Conservation (phyloP, 2,329 filamentous ascomycete genomes). For the Monilinia aucupariae region DNA sequence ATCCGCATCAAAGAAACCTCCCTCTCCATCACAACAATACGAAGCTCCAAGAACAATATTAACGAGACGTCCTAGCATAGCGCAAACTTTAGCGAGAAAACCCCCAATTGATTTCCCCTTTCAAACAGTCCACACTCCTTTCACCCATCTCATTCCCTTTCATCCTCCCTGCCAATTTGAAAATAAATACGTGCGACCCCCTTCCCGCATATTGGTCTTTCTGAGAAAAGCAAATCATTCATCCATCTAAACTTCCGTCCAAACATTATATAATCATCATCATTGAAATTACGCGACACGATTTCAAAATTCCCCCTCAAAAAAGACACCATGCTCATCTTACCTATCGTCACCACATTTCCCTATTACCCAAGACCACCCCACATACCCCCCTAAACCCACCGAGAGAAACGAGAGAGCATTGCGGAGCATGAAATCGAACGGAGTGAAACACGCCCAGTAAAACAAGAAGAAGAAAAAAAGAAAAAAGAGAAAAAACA, state of each 20-base stretch:
- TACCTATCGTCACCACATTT: neutral
- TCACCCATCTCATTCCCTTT: neutral
- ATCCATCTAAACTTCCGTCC: no score
- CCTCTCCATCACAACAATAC: neutral
- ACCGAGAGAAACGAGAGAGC: no score
- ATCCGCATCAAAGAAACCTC: neutral
- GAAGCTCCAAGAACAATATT: slow-evolving; percentile 2
- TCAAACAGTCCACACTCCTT: neutral
- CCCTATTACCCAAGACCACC: slow-evolving; percentile 6
- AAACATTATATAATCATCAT: neutral
- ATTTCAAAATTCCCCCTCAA: no score
- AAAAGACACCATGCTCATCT: neutral
- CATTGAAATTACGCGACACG: neutral
- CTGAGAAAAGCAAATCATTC: neutral
- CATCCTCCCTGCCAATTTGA: neutral
- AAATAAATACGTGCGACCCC: no score
- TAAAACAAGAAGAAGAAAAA: no score
- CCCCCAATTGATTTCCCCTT: no score
- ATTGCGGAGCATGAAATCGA: no score
- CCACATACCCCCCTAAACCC: slow-evolving; percentile 7
- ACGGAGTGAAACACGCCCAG: no score
- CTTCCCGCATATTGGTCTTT: no score
- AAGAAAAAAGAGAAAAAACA: no score
- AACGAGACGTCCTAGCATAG: neutral
- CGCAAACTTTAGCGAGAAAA: neutral